phyloP scores from a whole-genome alignment of 2,329 filamentous ascomycete species.

The Stachybotrys chartarum region DNA sequence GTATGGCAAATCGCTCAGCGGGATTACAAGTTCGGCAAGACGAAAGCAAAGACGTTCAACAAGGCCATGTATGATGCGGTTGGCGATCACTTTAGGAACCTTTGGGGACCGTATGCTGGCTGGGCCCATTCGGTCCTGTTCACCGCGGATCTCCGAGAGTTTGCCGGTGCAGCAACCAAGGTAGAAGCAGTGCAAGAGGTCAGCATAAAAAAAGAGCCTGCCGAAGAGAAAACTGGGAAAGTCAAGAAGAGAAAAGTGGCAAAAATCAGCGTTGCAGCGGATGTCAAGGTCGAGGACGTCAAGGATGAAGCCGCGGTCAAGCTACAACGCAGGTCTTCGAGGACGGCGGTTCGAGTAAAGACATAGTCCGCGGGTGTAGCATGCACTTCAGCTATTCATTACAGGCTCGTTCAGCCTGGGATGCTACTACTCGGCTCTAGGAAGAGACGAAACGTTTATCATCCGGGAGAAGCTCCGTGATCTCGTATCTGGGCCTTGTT shows the following conservation, averaged over 20 bases:
- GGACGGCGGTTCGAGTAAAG: slow-evolving; percentile 15
- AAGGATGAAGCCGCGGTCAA: slow-evolving; percentile 10
- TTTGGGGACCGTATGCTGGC: slow-evolving; percentile 91
- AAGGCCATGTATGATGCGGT: slow-evolving; percentile 86
- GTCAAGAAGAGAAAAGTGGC: slow-evolving; percentile 16
- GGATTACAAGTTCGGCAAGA: slow-evolving; percentile 89
- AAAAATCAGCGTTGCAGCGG: slow-evolving; percentile 7
- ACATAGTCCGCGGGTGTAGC: not conserved
- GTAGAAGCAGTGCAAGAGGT: slow-evolving; percentile 9
- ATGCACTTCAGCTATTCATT: too few relatives aligned
- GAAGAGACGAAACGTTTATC: too few relatives aligned
- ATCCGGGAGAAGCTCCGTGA: too few relatives aligned
- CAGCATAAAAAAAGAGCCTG: slow-evolving; percentile 15
- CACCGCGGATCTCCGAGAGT: slow-evolving; percentile 82
- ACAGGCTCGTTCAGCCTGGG: too few relatives aligned
- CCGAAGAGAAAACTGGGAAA: slow-evolving; percentile 6
- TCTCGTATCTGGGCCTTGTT: too few relatives aligned
- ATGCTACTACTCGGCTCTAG: too few relatives aligned
- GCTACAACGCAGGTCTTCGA: slow-evolving; percentile 17
- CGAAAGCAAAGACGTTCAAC: slow-evolving; percentile 76
- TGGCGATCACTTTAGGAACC: slow-evolving; percentile 76
- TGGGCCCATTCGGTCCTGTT: slow-evolving; percentile 98
- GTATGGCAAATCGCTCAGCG: slow-evolving; percentile 97
- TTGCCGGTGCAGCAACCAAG: slow-evolving; percentile 54
- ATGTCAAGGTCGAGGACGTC: slow-evolving; percentile 13